Percentiles rank a stretch among this genome's conserved stretches.
Evolutionary conservation across 225 moss, liverwort and hornwort species (phyloP).

Genomic region (Neckera pumila): DNA sequence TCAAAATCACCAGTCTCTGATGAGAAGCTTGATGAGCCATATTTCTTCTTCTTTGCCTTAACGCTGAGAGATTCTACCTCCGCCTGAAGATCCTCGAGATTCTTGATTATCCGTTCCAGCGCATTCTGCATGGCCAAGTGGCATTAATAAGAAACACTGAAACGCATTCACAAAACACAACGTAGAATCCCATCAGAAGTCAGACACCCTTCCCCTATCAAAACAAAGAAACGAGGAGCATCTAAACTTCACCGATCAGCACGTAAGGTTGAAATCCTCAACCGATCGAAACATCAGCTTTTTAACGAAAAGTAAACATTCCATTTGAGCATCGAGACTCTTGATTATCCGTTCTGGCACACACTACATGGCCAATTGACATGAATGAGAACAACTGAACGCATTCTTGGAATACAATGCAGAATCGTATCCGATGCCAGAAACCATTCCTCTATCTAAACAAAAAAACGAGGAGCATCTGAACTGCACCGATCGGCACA

Average conservation of each 20-base stretch:
- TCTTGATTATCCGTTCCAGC: conserved; percentile 1
- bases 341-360: background rate
- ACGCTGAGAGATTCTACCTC: conserved; percentile 16
- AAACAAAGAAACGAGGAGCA: background rate
- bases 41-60: conserved; percentile 17
- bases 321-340: background rate
- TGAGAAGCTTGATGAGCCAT: background rate
- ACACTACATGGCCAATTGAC: background rate
- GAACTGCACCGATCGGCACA: background rate
- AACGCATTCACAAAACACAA: background rate
- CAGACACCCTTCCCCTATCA: background rate
- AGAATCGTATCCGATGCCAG: background rate
- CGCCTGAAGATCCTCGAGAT: conserved; percentile 3
- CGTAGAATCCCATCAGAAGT: background rate
- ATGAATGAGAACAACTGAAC: background rate
- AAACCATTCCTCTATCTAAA: background rate
- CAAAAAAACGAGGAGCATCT: background rate
- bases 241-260: background rate
- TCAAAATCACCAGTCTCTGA: conserved; percentile 15
- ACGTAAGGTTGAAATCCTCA: background rate
- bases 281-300: background rate
- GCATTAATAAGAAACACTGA: background rate
- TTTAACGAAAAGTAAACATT: background rate
- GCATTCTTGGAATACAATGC: background rate
- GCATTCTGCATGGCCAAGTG: background rate